These are phyloP conservation scores for Cardiospermum halicacabum DNA, from an alignment of 345 rosid species.

Conservation along the genomic window DNA sequence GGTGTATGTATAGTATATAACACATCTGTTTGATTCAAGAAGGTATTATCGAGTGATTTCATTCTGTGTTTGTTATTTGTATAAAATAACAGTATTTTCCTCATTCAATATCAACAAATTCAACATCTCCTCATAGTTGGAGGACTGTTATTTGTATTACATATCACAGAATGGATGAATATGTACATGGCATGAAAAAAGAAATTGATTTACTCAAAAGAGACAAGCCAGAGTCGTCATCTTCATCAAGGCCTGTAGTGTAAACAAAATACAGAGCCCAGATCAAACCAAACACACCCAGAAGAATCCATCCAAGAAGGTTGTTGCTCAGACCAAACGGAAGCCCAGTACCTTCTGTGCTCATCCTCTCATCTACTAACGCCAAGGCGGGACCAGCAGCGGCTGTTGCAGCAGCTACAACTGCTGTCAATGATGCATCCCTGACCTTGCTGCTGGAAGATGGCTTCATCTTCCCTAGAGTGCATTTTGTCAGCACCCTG, in stretches of 20 bases:
- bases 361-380: constrained; percentile 62
- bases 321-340: constrained; percentile 73
- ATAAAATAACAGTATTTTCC: too few relatives aligned
- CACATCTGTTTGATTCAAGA: too few relatives aligned
- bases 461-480: constrained; percentile 23
- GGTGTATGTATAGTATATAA: too few relatives aligned
- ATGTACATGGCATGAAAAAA: too few relatives aligned
- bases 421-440: constrained; percentile 29
- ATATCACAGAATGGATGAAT: too few relatives aligned
- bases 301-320: constrained; percentile 58
- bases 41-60: too few relatives aligned
- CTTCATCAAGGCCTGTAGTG: constrained; percentile 54
- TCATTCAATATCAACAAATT: too few relatives aligned
- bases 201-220: constrained; percentile 25
- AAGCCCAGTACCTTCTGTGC: constrained; percentile 62
- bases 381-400: constrained; percentile 43
- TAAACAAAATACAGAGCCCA: constrained; percentile 50
- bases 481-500: constrained; percentile 26
- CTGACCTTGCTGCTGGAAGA: background rate
- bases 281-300: constrained; percentile 58
- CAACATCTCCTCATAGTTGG: too few relatives aligned
- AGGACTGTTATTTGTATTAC: too few relatives aligned
- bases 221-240: constrained; percentile 66
- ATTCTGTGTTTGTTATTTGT: too few relatives aligned
- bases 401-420: constrained; percentile 23